Percentiles rank a stretch among this genome's conserved stretches.
Conservation (phyloP, 805 yeast species). For the Torulaspora indica region DNA sequence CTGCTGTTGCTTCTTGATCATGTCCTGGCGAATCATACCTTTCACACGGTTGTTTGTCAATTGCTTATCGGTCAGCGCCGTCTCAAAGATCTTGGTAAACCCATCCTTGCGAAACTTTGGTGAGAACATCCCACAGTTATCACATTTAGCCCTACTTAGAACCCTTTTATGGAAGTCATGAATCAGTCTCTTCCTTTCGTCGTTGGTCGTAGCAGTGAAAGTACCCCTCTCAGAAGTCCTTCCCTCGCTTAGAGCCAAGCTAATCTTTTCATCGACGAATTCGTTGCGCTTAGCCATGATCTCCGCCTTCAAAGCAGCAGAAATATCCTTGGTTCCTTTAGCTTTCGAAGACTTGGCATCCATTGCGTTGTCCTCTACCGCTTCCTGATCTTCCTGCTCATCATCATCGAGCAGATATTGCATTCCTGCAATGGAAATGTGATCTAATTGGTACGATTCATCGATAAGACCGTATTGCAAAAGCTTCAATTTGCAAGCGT, state of each 20-base stretch:
- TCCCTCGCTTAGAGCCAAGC: conserved; percentile 71
- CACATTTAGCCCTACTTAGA: conserved; percentile 80
- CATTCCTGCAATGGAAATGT: conserved; percentile 39
- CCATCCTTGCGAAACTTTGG: conserved; percentile 96
- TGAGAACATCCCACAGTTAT: conserved; percentile 92
- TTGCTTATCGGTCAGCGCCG: conserved; percentile 78
- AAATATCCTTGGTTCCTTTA: conserved; percentile 30
- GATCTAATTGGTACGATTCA: conserved; percentile 71
- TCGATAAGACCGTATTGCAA: conserved; percentile 84
- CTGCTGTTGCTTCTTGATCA: conserved; percentile 46
- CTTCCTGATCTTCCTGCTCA: conserved; percentile 47
- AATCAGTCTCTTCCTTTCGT: conserved; percentile 73
- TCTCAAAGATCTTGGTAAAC: conserved; percentile 84
- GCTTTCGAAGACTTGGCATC: conserved; percentile 3
- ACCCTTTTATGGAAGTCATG: conserved; percentile 72
- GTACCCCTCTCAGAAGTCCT: conserved; percentile 62
- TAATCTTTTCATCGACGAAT: conserved; percentile 67
- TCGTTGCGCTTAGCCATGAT: conserved; percentile 57
- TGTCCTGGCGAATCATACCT: conserved; percentile 69
- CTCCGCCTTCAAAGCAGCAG: conserved; percentile 43
- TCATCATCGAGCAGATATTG: conserved; percentile 40
- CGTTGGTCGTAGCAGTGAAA: conserved; percentile 77
- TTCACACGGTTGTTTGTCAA: conserved; percentile 72
- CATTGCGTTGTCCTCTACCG: conserved; percentile 34
- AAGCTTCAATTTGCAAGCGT: conserved; percentile 69